phyloP scores from a whole-genome alignment of 148 eudicot species.

The Cornus suecica region DNA sequence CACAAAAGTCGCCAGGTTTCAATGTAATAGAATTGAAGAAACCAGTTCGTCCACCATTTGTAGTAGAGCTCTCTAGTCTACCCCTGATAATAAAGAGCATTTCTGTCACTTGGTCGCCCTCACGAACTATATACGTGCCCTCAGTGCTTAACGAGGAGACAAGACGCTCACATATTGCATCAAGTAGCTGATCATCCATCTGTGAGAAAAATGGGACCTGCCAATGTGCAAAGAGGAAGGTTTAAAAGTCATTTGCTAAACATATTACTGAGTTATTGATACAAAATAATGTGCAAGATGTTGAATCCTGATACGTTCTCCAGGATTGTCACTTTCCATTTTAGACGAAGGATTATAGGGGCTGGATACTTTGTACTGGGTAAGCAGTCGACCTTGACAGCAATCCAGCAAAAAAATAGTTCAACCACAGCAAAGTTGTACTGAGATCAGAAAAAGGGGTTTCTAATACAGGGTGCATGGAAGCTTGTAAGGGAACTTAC shows the following conservation, averaged over 20 bases:
- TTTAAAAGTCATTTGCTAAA: background rate
- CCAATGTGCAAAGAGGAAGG: background rate
- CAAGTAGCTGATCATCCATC: conserved; percentile 89
- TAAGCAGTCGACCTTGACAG: background rate
- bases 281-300: background rate
- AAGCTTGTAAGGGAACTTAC: background rate
- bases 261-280: background rate
- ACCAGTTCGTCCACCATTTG: conserved; percentile 84
- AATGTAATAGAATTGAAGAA: conserved; percentile 68
- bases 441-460: background rate
- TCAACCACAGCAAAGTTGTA: background rate
- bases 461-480: background rate
- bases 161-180: conserved; percentile 82
- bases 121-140: conserved; percentile 72
- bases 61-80: conserved; percentile 71
- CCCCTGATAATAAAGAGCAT: conserved; percentile 87
- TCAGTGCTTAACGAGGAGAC: conserved; percentile 76
- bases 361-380: background rate
- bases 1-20: conserved; percentile 85
- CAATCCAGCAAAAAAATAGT: background rate
- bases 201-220: conserved; percentile 91
- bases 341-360: background rate
- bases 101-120: conserved; percentile 82
- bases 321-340: background rate
- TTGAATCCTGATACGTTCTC: background rate